phyloP scores from a whole-genome alignment of 129 eudicot species.

The Chrysanthemum lavandulifolium region DNA sequence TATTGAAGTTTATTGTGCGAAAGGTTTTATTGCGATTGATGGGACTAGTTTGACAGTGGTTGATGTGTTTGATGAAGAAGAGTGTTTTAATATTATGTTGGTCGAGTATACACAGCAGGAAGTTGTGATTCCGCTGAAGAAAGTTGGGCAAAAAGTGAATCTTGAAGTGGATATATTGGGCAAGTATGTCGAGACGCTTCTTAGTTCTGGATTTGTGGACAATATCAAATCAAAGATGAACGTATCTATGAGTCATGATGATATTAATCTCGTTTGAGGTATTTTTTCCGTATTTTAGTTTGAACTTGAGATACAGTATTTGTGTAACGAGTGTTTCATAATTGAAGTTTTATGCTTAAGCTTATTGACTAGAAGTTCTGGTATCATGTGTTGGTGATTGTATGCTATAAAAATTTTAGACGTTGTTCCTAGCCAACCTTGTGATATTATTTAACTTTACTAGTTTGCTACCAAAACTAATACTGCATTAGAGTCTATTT shows the following conservation, averaged over 20 bases:
- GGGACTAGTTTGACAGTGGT: constrained; percentile 95
- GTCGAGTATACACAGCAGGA: constrained; percentile 92
- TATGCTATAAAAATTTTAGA: background rate
- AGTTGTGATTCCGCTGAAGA: constrained; percentile 81
- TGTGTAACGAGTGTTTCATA: background rate
- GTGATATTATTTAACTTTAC: too few species aligned
- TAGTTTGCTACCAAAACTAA: too few species aligned
- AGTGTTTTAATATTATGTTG: constrained; percentile 79
- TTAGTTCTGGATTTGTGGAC: constrained; percentile 62
- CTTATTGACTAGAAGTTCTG: background rate
- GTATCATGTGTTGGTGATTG: background rate
- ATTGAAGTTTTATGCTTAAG: background rate
- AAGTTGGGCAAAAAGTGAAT: constrained; percentile 85
- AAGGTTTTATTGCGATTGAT: constrained; percentile 87
- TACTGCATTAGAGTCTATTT: background rate
- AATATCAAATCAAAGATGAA: constrained; percentile 36
- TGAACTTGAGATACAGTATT: background rate
- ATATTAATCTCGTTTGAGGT: background rate
- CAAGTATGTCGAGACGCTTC: constrained; percentile 81
- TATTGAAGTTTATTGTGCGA: constrained; percentile 83
- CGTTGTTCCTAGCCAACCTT: background rate
- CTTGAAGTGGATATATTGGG: constrained; percentile 96
- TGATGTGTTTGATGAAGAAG: constrained; percentile 78
- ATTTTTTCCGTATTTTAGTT: constrained; percentile 4
- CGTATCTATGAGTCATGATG: background rate